Evolutionary conservation across 140 eudicot genomes (phyloP).

Genomic region (Anethum foeniculum): DNA sequence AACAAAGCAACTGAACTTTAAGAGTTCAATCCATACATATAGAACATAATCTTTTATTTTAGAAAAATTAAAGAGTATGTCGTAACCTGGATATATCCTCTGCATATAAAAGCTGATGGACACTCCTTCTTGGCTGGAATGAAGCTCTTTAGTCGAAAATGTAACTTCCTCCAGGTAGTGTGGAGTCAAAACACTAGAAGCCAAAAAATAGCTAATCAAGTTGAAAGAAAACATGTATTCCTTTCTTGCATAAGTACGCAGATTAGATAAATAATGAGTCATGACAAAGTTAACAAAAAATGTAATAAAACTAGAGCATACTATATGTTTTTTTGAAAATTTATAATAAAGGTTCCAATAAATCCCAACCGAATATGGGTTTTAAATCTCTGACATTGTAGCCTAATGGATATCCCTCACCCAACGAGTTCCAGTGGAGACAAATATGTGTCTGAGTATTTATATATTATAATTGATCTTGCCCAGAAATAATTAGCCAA

Average conservation of each 20-base stretch:
- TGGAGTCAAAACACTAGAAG: slow-evolving; percentile 84
- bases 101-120: slow-evolving; percentile 80
- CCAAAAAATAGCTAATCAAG: slow-evolving; percentile 2
- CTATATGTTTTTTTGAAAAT: not conserved
- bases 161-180: slow-evolving; percentile 82
- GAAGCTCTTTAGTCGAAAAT: slow-evolving; percentile 71
- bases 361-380: not conserved
- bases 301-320: not conserved
- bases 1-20: not conserved
- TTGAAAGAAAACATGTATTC: not conserved
- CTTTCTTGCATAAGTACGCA: not conserved
- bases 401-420: not conserved
- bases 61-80: not conserved
- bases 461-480: not conserved
- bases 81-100: slow-evolving; percentile 84
- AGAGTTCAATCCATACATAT: slow-evolving; percentile 4
- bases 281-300: not conserved
- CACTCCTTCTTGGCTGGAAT: slow-evolving; percentile 57
- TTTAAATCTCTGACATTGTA: not conserved
- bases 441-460: not conserved
- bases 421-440: not conserved
- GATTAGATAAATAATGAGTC: not conserved
- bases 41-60: not conserved
- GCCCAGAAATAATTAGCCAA: not conserved
- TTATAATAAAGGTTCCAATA: not conserved